Base-by-base conservation (phyloP, 495 filamentous ascomycete species). In the Neurospora hispaniola region DNA sequence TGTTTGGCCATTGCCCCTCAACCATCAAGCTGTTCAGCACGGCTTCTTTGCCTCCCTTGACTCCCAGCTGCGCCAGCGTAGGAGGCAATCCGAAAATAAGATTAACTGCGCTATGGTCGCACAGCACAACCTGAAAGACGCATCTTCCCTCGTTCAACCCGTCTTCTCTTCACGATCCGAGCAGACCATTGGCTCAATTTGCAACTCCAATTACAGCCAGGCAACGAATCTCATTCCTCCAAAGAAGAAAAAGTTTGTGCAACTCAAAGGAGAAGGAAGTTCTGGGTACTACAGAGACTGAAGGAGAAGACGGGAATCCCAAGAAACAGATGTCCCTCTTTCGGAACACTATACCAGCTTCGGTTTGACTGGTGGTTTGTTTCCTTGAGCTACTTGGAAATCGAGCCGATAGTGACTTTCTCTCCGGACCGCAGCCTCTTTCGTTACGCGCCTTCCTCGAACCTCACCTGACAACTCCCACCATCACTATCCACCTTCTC, bases 81-180 rank as follows among this genome's bases (percentile, higher is more conserved):
- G 43, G 42, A 73, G 68, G 42, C 70, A 59, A 74, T 76, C 76
- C 72, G 62, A 80, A 14, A 66, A 46, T 6, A 76, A 59, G 70
- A 70, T 74, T 76, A 76, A 69, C 42, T 62, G 75, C 76, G 76
- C 73, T 76, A 77, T 79, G 77, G 78, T 80, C 71, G 74, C 79
- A 79, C 78, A 48, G 75, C 78, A 73, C 76, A 71, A 72, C 73
- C 74, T 74, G 72, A 59, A 73, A 70, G 69, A 76, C 70, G 59
- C 76, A 71, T 79, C 78, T 79, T 80, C 76, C 78, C 73, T 75
- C 73, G 66, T 73, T 71, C 75, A 54, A 70, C 59, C 75, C 73
- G 73, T 74, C 71, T 74, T 77, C 44, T 69, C 70, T 42, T 44
- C 71, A 69, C 76, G 75, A 79, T 77, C 77, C 71, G n/a, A 72